Percentiles rank a stretch among this genome's conserved stretches.
phyloP scores from a whole-genome alignment of 2,329 filamentous ascomycete species.

The Gremmenia infestans region DNA sequence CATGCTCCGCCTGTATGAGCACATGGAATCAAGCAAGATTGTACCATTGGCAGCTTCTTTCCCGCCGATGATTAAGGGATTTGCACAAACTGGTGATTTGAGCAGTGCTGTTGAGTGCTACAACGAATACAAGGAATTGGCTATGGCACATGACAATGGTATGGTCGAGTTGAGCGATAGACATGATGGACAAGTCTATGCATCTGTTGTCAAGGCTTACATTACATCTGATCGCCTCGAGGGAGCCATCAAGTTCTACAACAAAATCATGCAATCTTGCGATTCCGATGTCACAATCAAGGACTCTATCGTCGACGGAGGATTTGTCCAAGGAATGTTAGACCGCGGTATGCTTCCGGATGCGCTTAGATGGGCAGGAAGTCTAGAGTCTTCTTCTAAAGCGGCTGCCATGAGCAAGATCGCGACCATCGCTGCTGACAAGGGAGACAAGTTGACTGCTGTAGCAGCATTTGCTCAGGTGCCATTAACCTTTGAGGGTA shows the following conservation, averaged over 20 bases:
- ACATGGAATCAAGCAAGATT: slow-evolving; percentile 78
- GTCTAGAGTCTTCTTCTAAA: slow-evolving; percentile 54
- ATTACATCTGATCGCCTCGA: slow-evolving; percentile 73
- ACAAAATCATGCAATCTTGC: slow-evolving; percentile 66
- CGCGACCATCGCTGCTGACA: slow-evolving; percentile 74
- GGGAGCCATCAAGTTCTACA: slow-evolving; percentile 79
- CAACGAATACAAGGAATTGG: slow-evolving; percentile 85
- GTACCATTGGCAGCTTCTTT: slow-evolving; percentile 78
- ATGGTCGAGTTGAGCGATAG: slow-evolving; percentile 63
- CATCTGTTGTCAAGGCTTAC: slow-evolving; percentile 86
- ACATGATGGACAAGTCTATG: slow-evolving; percentile 80
- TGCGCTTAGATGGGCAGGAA: slow-evolving; percentile 68
- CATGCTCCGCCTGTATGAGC: slow-evolving; percentile 85
- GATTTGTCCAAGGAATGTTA: slow-evolving; percentile 75
- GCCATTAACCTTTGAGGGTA: slow-evolving; percentile 43
- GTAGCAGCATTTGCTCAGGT: slow-evolving; percentile 60
- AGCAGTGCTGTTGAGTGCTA: slow-evolving; percentile 90
- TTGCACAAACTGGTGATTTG: slow-evolving; percentile 75
- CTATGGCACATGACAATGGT: slow-evolving; percentile 78
- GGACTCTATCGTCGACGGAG: slow-evolving; percentile 65
- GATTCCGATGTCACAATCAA: slow-evolving; percentile 58
- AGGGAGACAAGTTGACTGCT: slow-evolving; percentile 64
- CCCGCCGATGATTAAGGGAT: slow-evolving; percentile 91
- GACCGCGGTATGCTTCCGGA: slow-evolving; percentile 65
- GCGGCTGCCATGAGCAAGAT: slow-evolving; percentile 65